Evolutionary conservation across 768 basidiomycete genomes (phyloP).

Genomic region (Filobasidium floriforme): DNA sequence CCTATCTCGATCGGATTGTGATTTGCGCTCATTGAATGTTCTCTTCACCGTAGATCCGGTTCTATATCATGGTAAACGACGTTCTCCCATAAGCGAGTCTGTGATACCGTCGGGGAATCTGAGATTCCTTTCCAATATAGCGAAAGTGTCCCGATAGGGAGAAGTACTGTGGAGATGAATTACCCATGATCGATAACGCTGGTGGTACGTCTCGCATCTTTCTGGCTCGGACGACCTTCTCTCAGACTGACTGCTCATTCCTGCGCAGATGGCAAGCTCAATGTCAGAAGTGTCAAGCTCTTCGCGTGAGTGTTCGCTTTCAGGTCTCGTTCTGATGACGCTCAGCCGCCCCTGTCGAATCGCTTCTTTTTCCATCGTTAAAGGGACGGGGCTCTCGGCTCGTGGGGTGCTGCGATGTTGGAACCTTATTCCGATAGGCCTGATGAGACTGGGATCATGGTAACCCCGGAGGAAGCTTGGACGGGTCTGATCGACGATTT

Average conservation of each 20-base stretch:
- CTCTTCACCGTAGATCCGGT: constrained; percentile 47
- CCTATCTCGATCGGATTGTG: not conserved
- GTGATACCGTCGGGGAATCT: not conserved
- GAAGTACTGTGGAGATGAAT: constrained; percentile 60
- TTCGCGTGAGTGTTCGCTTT: constrained; percentile 16
- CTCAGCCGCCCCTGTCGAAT: constrained; percentile 51
- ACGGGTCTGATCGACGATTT: constrained; percentile 55
- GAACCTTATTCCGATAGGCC: constrained; percentile 74
- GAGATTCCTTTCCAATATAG: constrained; percentile 11
- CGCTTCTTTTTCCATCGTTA: constrained; percentile 48
- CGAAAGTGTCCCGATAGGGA: constrained; percentile 46
- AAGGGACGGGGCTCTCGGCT: constrained; percentile 78
- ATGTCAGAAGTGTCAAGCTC: constrained; percentile 47
- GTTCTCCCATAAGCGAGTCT: not conserved
- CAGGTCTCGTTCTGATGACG: constrained; percentile 50
- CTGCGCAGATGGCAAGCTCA: constrained; percentile 54
- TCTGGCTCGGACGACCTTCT: not conserved
- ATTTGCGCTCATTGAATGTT: constrained; percentile 11
- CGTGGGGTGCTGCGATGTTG: constrained; percentile 81
- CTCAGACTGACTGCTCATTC: not conserved
- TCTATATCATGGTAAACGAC: constrained; percentile 37
- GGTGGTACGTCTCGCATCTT: constrained; percentile 21
- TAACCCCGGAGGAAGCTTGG: constrained; percentile 54
- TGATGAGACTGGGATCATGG: constrained; percentile 62
- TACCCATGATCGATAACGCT: constrained; percentile 52